phyloP scores from a whole-genome alignment of 805 yeast genomes.

The Cyberlindnera xylosilytica region DNA sequence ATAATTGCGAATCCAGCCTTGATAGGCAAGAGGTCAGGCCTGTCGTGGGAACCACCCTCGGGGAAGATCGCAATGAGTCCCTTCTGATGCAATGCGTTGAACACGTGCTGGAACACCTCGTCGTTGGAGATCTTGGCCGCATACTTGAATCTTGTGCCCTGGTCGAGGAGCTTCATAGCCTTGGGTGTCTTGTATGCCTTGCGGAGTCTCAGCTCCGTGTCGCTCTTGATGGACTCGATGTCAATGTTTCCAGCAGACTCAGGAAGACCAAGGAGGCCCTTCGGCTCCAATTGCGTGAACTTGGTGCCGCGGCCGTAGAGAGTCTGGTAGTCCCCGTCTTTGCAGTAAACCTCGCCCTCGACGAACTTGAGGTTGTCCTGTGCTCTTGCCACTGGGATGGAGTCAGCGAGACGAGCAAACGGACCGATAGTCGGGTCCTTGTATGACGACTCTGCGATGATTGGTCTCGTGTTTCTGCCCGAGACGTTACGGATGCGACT shows the following conservation, averaged over 20 bases:
- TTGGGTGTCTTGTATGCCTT: constrained; percentile 63
- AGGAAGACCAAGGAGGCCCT: constrained; percentile 75
- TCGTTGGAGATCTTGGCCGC: constrained; percentile 86
- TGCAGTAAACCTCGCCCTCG: constrained; percentile 63
- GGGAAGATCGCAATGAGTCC: constrained; percentile 91
- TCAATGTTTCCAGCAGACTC: constrained; percentile 74
- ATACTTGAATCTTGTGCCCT: constrained; percentile 64
- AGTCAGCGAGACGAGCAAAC: constrained; percentile 66
- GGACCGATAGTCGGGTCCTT: constrained; percentile 63
- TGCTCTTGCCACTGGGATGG: constrained; percentile 88
- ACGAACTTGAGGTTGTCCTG: constrained; percentile 76
- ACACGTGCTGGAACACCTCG: constrained; percentile 75
- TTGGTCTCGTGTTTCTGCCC: constrained; percentile 67
- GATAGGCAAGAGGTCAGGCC: constrained; percentile 84
- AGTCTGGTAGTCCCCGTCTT: constrained; percentile 42
- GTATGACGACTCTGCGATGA: constrained; percentile 80
- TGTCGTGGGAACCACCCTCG: constrained; percentile 97
- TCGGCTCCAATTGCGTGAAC: constrained; percentile 57
- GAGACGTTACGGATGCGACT: constrained; percentile 62
- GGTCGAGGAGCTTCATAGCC: constrained; percentile 42
- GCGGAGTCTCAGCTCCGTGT: constrained; percentile 62
- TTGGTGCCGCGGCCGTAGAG: constrained; percentile 63
- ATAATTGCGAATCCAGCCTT: constrained; percentile 97
- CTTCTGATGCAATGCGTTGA: constrained; percentile 71
- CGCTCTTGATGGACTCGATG: constrained; percentile 62